phyloP scores from a whole-genome alignment of 352 stramenopile genomes.

The Pythium vanterpoolii region DNA sequence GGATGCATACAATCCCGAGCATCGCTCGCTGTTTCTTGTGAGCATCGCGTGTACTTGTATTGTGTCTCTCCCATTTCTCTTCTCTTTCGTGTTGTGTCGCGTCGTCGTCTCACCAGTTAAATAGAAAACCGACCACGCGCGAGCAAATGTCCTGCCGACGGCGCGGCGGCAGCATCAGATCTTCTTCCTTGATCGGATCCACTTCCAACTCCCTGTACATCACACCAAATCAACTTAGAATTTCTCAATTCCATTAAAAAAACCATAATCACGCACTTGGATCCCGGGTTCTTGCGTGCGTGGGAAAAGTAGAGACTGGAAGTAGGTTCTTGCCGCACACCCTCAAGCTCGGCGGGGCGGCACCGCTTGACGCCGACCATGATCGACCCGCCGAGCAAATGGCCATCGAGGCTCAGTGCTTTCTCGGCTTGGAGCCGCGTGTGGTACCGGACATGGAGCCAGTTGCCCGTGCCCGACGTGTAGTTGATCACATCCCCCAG shows the following conservation, averaged over 20 bases:
- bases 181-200: constrained; percentile 61
- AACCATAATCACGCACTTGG: constrained; percentile 19
- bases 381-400: constrained; percentile 52
- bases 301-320: constrained; percentile 52
- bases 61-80: not conserved
- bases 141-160: constrained; percentile 79
- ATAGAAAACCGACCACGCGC: constrained; percentile 76
- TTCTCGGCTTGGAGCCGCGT: constrained; percentile 80
- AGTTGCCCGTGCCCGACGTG: constrained; percentile 64
- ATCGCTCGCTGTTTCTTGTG: too few species aligned
- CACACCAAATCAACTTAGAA: not conserved
- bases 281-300: constrained; percentile 32
- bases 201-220: constrained; percentile 56
- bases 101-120: constrained; percentile 59
- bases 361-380: constrained; percentile 86
- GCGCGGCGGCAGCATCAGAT: constrained; percentile 79
- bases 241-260: not conserved
- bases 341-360: constrained; percentile 61
- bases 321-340: constrained; percentile 45
- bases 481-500: constrained; percentile 75
- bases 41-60: not conserved
- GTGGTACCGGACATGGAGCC: constrained; percentile 77
- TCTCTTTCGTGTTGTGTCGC: not conserved
- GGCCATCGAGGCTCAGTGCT: constrained; percentile 66
- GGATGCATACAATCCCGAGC: too few species aligned